These are phyloP conservation scores for Pseudocercospora eumusae DNA, from an alignment of 2,329 filamentous ascomycete genomes.

Conservation along the genomic window DNA sequence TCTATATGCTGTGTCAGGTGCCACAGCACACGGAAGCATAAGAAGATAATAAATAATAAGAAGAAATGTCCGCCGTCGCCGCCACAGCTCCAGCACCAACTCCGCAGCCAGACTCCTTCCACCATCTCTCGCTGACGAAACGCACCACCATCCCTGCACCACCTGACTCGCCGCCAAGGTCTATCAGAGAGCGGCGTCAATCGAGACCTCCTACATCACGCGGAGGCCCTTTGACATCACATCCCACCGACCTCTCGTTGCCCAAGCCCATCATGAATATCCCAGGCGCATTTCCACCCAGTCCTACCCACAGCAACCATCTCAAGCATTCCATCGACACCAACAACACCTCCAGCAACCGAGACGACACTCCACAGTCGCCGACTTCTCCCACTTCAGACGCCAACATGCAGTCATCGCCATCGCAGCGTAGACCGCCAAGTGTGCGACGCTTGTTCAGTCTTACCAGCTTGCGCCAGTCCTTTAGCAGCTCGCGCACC, in stretches of 20 bases:
- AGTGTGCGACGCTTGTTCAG: conserved; percentile 39
- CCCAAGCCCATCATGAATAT: conserved; percentile 16
- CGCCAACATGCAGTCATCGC: conserved; percentile 16
- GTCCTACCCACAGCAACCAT: conserved; percentile 26
- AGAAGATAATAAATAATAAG: too few relatives aligned
- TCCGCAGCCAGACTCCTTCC: not conserved
- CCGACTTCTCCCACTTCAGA: conserved; percentile 23
- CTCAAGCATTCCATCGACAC: conserved; percentile 13
- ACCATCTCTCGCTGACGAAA: conserved; percentile 29
- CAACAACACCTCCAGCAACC: conserved; percentile 25
- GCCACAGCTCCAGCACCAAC: not conserved
- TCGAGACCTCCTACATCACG: conserved; percentile 32
- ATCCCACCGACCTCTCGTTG: conserved; percentile 36
- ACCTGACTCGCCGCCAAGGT: conserved; percentile 30
- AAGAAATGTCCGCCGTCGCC: not conserved
- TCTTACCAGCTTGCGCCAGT: conserved; percentile 38
- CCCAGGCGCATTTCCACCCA: conserved; percentile 30
- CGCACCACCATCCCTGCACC: conserved; percentile 35
- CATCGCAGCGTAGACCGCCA: conserved; percentile 27
- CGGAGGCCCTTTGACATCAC: conserved; percentile 40
- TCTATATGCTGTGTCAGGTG: conserved; percentile 1
- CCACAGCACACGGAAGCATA: not conserved
- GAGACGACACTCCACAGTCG: conserved; percentile 32
- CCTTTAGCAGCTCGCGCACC: conserved; percentile 41
- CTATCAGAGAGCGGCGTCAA: conserved; percentile 18